A percentile compares a stretch with the other conserved stretches of the same genome.
phyloP scores from a whole-genome alignment of 495 filamentous ascomycete species.

The Penicillium verhagenii region DNA sequence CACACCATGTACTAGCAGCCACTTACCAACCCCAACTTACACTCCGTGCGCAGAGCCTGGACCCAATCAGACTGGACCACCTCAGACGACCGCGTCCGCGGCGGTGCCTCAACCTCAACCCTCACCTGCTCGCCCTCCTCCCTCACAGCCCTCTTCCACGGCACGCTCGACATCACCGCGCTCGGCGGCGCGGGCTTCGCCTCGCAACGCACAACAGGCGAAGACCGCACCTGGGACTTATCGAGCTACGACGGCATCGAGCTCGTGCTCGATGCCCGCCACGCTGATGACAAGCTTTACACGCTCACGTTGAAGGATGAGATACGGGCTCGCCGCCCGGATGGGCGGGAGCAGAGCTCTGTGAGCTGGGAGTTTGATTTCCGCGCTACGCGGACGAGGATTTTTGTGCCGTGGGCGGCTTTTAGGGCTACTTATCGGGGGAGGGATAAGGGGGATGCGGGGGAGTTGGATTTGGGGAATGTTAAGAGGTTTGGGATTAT shows the following conservation, averaged over 20 bases:
- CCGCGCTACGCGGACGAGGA: slow-evolving; percentile 9
- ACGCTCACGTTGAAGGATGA: slow-evolving; percentile 73
- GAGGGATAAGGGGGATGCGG: slow-evolving; percentile 53
- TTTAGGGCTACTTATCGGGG: slow-evolving; percentile 75
- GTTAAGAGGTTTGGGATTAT: slow-evolving; percentile 71
- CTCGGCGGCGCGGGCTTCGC: slow-evolving; percentile 84
- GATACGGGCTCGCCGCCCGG: slow-evolving; percentile 49
- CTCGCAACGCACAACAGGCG: slow-evolving; percentile 64
- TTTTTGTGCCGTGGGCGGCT: slow-evolving; percentile 57
- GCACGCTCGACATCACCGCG: slow-evolving; percentile 67
- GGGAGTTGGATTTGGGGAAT: slow-evolving; percentile 51
- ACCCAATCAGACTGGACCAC: slow-evolving; percentile 57
- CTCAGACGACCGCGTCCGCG: slow-evolving; percentile 72
- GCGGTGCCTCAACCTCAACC: slow-evolving; percentile 62
- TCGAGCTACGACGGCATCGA: slow-evolving; percentile 55
- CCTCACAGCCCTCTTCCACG: slow-evolving; percentile 53
- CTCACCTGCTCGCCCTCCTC: slow-evolving; percentile 32
- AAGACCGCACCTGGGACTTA: slow-evolving; percentile 53
- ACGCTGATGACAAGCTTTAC: slow-evolving; percentile 56
- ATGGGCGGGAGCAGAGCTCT: slow-evolving; percentile 63
- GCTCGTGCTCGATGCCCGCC: slow-evolving; percentile 24
- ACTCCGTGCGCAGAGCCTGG: slow-evolving; percentile 47
- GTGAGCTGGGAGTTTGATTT: slow-evolving; percentile 51
- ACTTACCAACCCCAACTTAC: too few relatives aligned
- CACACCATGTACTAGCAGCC: not conserved